These are phyloP conservation scores for Hydrangea macrophylla DNA, from an alignment of 148 eudicot species.

Conservation along the genomic window DNA sequence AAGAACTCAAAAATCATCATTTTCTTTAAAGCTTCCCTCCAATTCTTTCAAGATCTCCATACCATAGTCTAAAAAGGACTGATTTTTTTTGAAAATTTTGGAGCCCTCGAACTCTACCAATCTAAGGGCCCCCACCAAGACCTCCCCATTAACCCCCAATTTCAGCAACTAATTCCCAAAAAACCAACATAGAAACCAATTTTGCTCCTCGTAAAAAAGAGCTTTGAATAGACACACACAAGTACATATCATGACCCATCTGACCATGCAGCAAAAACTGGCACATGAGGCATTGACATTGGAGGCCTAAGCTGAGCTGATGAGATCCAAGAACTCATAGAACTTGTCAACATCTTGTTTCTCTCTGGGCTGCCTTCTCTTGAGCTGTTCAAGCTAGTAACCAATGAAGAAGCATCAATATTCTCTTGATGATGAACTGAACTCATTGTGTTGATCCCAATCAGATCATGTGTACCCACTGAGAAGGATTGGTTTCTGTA, in stretches of 20 bases:
- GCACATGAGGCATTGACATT: slow-evolving; percentile 46
- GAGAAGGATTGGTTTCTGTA: slow-evolving; percentile 18
- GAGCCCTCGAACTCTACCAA: slow-evolving; percentile 8
- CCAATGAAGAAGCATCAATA: slow-evolving; percentile 43
- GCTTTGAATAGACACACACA: not conserved
- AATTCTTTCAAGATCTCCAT: slow-evolving; percentile 13
- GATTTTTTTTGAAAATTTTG: slow-evolving; percentile 11
- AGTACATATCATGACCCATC: slow-evolving; percentile 29
- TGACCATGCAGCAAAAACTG: slow-evolving; percentile 77
- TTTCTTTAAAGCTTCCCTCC: slow-evolving; percentile 3
- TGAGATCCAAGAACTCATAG: slow-evolving; percentile 42
- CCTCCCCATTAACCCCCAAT: not conserved
- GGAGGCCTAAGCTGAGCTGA: slow-evolving; percentile 48
- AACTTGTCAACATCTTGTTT: slow-evolving; percentile 22
- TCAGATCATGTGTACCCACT: slow-evolving; percentile 20
- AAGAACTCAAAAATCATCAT: slow-evolving; percentile 1
- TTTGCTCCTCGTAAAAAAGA: not conserved
- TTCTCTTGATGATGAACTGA: slow-evolving; percentile 26
- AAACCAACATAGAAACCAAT: not conserved
- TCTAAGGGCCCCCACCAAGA: slow-evolving; percentile 3
- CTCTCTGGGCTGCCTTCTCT: slow-evolving; percentile 65
- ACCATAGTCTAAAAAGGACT: not conserved
- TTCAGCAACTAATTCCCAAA: not conserved
- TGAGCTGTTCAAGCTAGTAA: slow-evolving; percentile 50
- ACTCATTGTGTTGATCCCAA: slow-evolving; percentile 17